Conservation (phyloP, 805 yeast genomes). For the Ogataea wickerhamii region DNA sequence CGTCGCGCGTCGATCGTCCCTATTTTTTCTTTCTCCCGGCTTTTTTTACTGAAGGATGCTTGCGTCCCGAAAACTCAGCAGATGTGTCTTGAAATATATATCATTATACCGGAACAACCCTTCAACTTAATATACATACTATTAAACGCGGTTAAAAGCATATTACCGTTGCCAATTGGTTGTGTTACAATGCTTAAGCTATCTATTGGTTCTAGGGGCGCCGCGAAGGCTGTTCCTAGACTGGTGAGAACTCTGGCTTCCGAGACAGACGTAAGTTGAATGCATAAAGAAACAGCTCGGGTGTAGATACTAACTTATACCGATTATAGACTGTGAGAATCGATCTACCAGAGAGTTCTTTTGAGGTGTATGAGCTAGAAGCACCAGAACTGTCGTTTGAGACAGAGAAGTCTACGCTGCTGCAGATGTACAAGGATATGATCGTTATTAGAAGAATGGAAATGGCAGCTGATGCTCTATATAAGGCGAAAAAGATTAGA, state of each 20-base stretch:
- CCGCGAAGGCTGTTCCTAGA: slow-evolving; percentile 18
- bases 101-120: not conserved
- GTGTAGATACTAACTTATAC: too few relatives aligned
- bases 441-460: slow-evolving; percentile 92
- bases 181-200: slow-evolving; percentile 20
- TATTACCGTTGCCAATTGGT: too few relatives aligned
- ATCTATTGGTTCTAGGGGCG: slow-evolving; percentile 16
- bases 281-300: not conserved
- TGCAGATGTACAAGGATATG: slow-evolving; percentile 97
- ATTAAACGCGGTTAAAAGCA: too few relatives aligned
- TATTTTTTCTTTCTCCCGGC: too few relatives aligned
- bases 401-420: slow-evolving; percentile 73
- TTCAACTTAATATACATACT: too few relatives aligned
- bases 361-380: slow-evolving; percentile 78
- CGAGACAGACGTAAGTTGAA: slow-evolving; percentile 24
- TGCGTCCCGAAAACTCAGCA: slow-evolving; percentile 20
- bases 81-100: slow-evolving; percentile 1
- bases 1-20: too few relatives aligned
- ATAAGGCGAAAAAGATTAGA: slow-evolving; percentile 97
- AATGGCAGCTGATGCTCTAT: slow-evolving; percentile 97
- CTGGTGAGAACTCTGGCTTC: slow-evolving; percentile 33
- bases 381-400: slow-evolving; percentile 69
- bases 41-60: slow-evolving; percentile 12
- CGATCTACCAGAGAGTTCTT: slow-evolving; percentile 73
- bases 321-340: slow-evolving; percentile 35